phyloP scores from a whole-genome alignment of 2,329 filamentous ascomycete genomes.

The Ophiocordyceps camponoti-floridani region DNA sequence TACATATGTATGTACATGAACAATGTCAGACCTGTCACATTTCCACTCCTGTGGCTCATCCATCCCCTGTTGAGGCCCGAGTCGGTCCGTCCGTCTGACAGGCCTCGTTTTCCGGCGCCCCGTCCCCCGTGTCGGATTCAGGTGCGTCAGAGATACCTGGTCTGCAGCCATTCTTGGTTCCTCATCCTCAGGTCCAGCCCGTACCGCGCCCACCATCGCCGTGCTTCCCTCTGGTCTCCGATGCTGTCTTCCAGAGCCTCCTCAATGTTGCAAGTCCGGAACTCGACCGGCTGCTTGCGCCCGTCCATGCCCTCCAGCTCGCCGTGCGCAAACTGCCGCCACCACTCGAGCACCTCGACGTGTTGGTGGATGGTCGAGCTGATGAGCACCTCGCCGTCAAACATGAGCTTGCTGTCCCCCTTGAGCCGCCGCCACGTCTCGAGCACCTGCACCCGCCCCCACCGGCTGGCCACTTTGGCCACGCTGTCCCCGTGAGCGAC shows the following conservation, averaged over 20 bases:
- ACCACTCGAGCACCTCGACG: slow-evolving; percentile 78
- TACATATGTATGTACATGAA: background rate
- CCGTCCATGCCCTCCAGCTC: slow-evolving; percentile 35
- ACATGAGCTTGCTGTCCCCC: slow-evolving; percentile 48
- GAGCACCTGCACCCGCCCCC: slow-evolving; percentile 70
- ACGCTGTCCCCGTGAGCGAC: slow-evolving; percentile 68
- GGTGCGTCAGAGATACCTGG: slow-evolving; percentile 43
- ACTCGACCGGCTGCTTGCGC: slow-evolving; percentile 56
- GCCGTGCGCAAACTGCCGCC: slow-evolving; percentile 51
- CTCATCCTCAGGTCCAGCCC: slow-evolving; percentile 66
- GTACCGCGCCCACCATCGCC: slow-evolving; percentile 76
- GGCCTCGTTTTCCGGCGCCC: no score
- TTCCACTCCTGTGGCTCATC: background rate
- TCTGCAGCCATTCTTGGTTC: slow-evolving; percentile 81
- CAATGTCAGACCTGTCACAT: background rate
- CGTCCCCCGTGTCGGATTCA: background rate
- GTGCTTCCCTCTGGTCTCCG: slow-evolving; percentile 49
- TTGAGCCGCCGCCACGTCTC: slow-evolving; percentile 63
- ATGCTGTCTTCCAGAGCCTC: slow-evolving; percentile 84
- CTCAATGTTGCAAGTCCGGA: slow-evolving; percentile 89
- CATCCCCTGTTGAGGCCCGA: background rate
- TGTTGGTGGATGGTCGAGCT: slow-evolving; percentile 79
- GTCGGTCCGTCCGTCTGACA: background rate
- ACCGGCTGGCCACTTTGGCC: slow-evolving; percentile 66
- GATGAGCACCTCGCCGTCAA: slow-evolving; percentile 68